Percentiles rank a stretch among this genome's conserved stretches.
Conservation (phyloP, 192 early-diverging fungal species). For the Spinellus fusiger region DNA sequence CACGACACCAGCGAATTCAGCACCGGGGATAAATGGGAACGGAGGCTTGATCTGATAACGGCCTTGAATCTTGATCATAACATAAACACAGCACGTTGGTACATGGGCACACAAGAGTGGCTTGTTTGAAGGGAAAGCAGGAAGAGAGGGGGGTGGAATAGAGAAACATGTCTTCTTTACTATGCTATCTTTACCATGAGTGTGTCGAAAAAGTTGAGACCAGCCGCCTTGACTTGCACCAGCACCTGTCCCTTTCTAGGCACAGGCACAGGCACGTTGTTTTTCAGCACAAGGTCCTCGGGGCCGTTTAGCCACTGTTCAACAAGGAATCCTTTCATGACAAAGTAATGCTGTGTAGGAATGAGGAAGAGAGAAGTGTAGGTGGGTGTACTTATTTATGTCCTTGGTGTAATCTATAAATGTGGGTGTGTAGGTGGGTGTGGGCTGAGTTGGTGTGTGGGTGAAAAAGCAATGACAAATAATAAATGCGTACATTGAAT, state of each 20-base stretch:
- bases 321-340: conserved; percentile 30
- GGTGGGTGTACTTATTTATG: too few species aligned
- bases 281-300: conserved; percentile 42
- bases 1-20: conserved; percentile 64
- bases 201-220: conserved; percentile 74
- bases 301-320: conserved; percentile 34
- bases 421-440: too few species aligned
- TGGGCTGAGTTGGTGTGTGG: too few species aligned
- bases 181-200: conserved; percentile 40
- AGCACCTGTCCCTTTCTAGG: conserved; percentile 55
- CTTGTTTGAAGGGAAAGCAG: too few species aligned
- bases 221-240: conserved; percentile 59
- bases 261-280: conserved; percentile 51
- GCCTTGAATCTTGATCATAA: conserved; percentile 53
- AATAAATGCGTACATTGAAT: too few species aligned
- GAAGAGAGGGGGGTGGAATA: too few species aligned
- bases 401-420: too few species aligned
- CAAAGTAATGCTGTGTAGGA: too few species aligned
- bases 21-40: conserved; percentile 64
- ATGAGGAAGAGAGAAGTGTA: too few species aligned
- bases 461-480: too few species aligned
- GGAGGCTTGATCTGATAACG: conserved; percentile 70
- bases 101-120: neutral
- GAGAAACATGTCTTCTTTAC: neutral
- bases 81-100: neutral